Evolutionary conservation across 371 early-diverging fungal species (phyloP).

Genomic region (Nematocida displodere): DNA sequence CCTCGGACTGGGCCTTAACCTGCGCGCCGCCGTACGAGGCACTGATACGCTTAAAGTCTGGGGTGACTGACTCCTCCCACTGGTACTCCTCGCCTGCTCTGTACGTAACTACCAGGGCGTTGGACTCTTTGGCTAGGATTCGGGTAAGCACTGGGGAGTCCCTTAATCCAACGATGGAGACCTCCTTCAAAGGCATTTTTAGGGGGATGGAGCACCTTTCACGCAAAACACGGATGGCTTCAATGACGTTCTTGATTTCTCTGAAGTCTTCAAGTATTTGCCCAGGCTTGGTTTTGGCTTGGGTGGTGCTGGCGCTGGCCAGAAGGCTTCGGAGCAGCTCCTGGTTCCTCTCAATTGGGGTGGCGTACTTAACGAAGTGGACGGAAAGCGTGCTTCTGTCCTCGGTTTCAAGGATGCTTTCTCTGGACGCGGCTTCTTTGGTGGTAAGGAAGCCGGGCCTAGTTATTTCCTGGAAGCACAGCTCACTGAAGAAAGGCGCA

Average conservation of each 20-base stretch:
- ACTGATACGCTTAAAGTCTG: conserved; percentile 57
- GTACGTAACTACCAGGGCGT: conserved; percentile 49
- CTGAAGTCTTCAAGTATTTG: conserved; percentile 55
- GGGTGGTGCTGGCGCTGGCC: background rate
- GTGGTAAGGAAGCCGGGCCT: conserved; percentile 49
- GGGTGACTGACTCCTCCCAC: conserved; percentile 50
- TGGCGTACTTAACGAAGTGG: conserved; percentile 60
- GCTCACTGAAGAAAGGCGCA: conserved; percentile 93
- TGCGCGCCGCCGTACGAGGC: conserved; percentile 31
- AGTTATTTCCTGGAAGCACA: conserved; percentile 77
- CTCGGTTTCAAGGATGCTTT: conserved; percentile 77
- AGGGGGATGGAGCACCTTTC: conserved; percentile 84
- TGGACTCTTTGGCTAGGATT: conserved; percentile 56
- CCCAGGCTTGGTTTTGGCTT: background rate
- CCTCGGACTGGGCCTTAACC: conserved; percentile 53
- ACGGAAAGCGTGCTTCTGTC: conserved; percentile 70
- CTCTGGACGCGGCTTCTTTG: conserved; percentile 83
- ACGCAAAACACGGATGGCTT: conserved; percentile 82
- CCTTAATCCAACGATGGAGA: conserved; percentile 81
- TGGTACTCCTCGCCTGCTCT: conserved; percentile 20
- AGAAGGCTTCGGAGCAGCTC: background rate
- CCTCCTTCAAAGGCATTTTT: conserved; percentile 88
- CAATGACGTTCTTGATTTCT: conserved; percentile 73
- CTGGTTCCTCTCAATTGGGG: background rate
- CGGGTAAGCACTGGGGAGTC: conserved; percentile 66